These are phyloP conservation scores for Cadophora sp. DNA, from an alignment of 2,329 filamentous ascomycete species.

Conservation along the genomic window DNA sequence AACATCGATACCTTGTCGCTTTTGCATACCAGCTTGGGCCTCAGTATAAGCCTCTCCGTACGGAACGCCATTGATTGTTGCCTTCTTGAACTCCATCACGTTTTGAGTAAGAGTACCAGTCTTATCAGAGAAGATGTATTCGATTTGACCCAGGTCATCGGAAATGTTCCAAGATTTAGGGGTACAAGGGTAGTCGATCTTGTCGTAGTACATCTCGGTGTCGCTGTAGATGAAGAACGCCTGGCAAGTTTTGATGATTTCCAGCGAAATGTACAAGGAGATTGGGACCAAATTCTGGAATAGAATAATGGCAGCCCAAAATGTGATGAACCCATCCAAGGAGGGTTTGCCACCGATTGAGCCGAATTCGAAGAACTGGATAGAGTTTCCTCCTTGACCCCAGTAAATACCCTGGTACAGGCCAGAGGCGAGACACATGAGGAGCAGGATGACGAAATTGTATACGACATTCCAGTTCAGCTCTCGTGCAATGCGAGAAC, in stretches of 20 bases:
- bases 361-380: conserved; percentile 84
- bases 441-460: conserved; percentile 89
- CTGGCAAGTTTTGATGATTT: conserved; percentile 92
- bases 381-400: conserved; percentile 75
- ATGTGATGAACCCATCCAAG: conserved; percentile 92
- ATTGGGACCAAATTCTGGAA: conserved; percentile 99
- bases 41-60: conserved; percentile 99
- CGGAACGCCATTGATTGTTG: conserved; percentile 91
- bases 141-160: conserved; percentile 95
- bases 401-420: conserved; percentile 87
- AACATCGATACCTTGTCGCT: conserved; percentile 84
- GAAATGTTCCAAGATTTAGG: conserved; percentile 99
- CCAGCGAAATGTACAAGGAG: conserved; percentile 94
- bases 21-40: conserved; percentile 94
- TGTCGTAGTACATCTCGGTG: conserved; percentile 95
- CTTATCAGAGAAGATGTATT: conserved; percentile 98
- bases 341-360: conserved; percentile 77
- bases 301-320: conserved; percentile 92
- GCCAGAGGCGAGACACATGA: conserved; percentile 87
- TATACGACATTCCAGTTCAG: conserved; percentile 97
- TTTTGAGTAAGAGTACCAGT: conserved; percentile 90
- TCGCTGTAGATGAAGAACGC: conserved; percentile 98
- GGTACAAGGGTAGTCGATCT: conserved; percentile 91
- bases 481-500: conserved; percentile 87
- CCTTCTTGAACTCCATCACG: conserved; percentile 99